These are phyloP conservation scores for Pichia sp. DNA, from an alignment of 1,139 yeast genomes.

Conservation along the genomic window DNA sequence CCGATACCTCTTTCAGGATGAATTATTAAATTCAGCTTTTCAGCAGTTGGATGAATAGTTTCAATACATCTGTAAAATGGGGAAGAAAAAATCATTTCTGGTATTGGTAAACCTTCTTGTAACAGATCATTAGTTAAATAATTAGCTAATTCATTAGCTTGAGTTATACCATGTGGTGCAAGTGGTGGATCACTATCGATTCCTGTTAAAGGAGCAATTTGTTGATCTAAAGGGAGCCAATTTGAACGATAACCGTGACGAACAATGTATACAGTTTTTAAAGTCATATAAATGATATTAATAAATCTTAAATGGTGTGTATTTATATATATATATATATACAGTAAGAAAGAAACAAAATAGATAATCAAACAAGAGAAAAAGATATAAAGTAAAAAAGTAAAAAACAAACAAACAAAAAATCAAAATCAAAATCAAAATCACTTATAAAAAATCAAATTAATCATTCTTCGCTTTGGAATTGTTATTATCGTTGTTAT, in stretches of 20 bases:
- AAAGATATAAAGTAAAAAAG: too few species aligned
- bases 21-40: slow-evolving; percentile 36
- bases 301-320: too few species aligned
- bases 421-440: too few species aligned
- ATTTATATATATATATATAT: background rate
- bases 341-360: background rate
- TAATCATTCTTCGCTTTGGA: background rate
- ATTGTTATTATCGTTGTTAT: background rate
- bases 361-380: background rate
- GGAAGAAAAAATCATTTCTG: slow-evolving; percentile 47
- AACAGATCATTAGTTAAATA: slow-evolving; percentile 32
- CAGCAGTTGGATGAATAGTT: slow-evolving; percentile 47
- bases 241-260: slow-evolving; percentile 59
- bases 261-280: slow-evolving; percentile 44
- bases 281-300: slow-evolving; percentile 31
- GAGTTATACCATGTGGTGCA: slow-evolving; percentile 59
- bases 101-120: slow-evolving; percentile 29
- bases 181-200: slow-evolving; percentile 56
- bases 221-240: slow-evolving; percentile 38
- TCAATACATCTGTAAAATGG: slow-evolving; percentile 58
- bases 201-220: slow-evolving; percentile 55
- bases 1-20: slow-evolving; percentile 53
- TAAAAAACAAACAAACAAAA: background rate
- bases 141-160: slow-evolving; percentile 46
- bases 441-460: background rate